Percentiles rank a stretch among this genome's conserved stretches.
phyloP scores from a whole-genome alignment of 2,329 filamentous ascomycete genomes.

The Apiospora pterosperma region DNA sequence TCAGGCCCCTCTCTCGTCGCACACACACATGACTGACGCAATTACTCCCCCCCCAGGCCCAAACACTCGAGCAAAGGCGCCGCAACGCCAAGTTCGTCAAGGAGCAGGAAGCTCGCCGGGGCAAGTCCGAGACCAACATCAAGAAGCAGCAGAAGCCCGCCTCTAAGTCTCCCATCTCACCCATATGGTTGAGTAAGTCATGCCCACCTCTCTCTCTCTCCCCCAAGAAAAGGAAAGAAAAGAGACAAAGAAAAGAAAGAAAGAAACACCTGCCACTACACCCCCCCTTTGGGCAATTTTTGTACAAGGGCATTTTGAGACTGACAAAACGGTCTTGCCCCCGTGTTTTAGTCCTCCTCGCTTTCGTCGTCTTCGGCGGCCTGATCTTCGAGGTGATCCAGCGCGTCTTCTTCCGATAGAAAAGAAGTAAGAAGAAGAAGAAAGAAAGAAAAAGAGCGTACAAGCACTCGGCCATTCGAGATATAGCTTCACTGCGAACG shows the following conservation, averaged over 20 bases:
- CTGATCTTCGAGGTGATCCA: slow-evolving; percentile 56
- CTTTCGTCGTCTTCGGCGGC: slow-evolving; percentile 59
- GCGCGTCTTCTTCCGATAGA: slow-evolving; percentile 44
- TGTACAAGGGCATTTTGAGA: neutral
- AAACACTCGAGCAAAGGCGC: slow-evolving; percentile 80
- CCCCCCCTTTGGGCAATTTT: neutral
- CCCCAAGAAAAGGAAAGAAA: too few relatives aligned
- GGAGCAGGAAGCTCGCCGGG: slow-evolving; percentile 69
- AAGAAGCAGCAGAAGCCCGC: slow-evolving; percentile 52
- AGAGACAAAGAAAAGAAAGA: too few relatives aligned
- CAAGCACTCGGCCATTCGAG: neutral
- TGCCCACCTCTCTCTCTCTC: neutral
- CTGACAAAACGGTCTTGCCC: neutral
- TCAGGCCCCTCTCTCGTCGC: neutral
- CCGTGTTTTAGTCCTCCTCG: slow-evolving; percentile 48
- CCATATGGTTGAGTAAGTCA: slow-evolving; percentile 60
- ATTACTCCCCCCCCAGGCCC: slow-evolving; percentile 60
- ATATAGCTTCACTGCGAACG: neutral
- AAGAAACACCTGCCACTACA: too few relatives aligned
- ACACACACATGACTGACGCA: neutral
- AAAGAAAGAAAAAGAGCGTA: too few relatives aligned
- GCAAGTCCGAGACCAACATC: slow-evolving; percentile 64
- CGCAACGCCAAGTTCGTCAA: slow-evolving; percentile 77
- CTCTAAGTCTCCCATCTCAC: slow-evolving; percentile 54
- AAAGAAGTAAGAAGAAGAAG: too few relatives aligned